Percentiles rank a stretch among this genome's conserved stretches.
Conservation (phyloP, 225 moss, liverwort and hornwort genomes). For the Polytrichum formosum region DNA sequence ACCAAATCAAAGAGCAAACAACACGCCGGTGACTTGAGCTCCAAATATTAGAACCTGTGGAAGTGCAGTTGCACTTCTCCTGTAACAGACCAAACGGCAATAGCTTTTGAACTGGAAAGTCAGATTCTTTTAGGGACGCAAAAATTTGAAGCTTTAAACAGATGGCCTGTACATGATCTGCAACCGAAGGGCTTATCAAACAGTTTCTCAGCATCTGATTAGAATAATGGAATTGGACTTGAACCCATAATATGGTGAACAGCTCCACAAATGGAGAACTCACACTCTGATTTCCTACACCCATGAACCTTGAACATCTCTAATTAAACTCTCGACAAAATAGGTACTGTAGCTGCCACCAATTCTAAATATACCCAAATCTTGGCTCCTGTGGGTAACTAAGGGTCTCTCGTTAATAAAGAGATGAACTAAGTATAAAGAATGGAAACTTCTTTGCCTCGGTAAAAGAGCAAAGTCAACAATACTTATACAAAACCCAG, state of each 20-base stretch:
- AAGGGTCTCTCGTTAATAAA: background rate
- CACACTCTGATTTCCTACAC: background rate
- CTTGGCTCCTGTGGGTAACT: constrained; percentile 12
- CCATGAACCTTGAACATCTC: background rate
- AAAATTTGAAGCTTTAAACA: constrained; percentile 38
- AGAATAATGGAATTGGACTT: constrained; percentile 5
- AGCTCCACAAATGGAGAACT: background rate
- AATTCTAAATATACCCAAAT: background rate
- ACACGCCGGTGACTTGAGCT: too few relatives aligned
- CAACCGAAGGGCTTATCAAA: constrained; percentile 58
- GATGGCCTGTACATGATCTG: constrained; percentile 57
- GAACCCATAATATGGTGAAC: background rate
- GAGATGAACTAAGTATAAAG: constrained; percentile 5
- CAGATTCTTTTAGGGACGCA: constrained; percentile 32
- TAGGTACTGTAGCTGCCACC: background rate
- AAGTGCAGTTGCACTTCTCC: too few relatives aligned
- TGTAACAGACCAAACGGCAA: too few relatives aligned
- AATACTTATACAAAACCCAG: background rate
- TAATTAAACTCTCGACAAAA: constrained; percentile 9
- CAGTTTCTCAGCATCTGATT: constrained; percentile 26
- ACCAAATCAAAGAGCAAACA: background rate
- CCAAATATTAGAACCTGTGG: too few relatives aligned
- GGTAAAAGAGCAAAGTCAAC: background rate
- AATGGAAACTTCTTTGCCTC: constrained; percentile 11
- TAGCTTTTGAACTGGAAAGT: too few relatives aligned